Percentiles rank a stretch among this genome's conserved stretches.
phyloP scores from a whole-genome alignment of 176 grass and related monocot species.

The Coix lacrymajobi region DNA sequence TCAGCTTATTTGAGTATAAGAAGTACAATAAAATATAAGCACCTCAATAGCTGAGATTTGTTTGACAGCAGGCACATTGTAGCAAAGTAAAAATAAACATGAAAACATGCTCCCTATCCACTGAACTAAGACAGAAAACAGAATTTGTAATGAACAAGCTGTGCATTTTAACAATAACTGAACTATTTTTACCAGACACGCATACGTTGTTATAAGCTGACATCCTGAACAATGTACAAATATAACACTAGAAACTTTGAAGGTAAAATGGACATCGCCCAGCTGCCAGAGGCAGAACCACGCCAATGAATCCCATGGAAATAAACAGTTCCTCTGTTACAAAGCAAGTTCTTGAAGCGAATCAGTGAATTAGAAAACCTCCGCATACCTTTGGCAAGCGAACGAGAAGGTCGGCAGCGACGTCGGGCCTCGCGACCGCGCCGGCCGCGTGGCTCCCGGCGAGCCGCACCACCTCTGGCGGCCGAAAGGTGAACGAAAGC shows the following conservation, averaged over 20 bases:
- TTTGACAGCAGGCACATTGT: not conserved
- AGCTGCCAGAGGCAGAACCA: not conserved
- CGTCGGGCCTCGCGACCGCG: conserved; percentile 59
- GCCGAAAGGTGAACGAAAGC: conserved; percentile 54
- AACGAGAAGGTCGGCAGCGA: conserved; percentile 63
- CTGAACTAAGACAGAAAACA: not conserved
- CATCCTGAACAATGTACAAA: not conserved
- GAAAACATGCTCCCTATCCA: not conserved
- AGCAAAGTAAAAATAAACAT: not conserved
- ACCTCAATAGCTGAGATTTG: not conserved
- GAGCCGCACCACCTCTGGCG: conserved; percentile 49
- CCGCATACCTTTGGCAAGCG: conserved; percentile 73
- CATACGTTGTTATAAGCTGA: not conserved
- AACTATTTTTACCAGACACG: not conserved
- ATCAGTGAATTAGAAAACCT: not conserved
- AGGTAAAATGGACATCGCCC: not conserved
- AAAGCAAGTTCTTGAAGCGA: not conserved
- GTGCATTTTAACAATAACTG: not conserved
- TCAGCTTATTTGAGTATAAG: not conserved
- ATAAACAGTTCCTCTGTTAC: not conserved
- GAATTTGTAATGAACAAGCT: not conserved
- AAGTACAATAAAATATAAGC: not conserved
- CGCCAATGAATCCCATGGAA: not conserved
- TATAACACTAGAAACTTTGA: not conserved
- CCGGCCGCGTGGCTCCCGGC: conserved; percentile 60